These are phyloP conservation scores for Ophiostoma australiae DNA, from an alignment of 2,329 filamentous ascomycete species.

Conservation along the genomic window DNA sequence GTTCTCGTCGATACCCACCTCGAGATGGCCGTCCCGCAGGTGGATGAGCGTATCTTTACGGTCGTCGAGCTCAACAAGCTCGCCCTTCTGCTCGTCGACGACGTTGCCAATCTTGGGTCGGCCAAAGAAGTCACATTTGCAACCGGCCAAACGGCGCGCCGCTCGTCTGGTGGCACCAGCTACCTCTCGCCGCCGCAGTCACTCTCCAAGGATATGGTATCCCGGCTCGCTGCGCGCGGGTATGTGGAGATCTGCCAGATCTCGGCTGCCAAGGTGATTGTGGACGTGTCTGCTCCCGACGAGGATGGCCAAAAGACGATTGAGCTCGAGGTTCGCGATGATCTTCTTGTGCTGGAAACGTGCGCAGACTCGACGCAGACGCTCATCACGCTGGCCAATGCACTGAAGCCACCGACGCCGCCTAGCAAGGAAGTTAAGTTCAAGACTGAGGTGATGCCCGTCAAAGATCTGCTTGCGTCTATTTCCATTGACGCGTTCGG, in stretches of 20 bases:
- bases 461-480: slow-evolving; percentile 83
- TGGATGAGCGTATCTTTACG: slow-evolving; percentile 57
- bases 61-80: slow-evolving; percentile 70
- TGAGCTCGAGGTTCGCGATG: slow-evolving; percentile 76
- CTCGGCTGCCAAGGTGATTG: slow-evolving; percentile 67
- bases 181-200: slow-evolving; percentile 28
- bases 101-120: slow-evolving; percentile 48
- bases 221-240: slow-evolving; percentile 58
- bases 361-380: slow-evolving; percentile 97
- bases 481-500: slow-evolving; percentile 82
- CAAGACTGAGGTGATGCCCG: slow-evolving; percentile 75
- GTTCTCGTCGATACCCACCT: slow-evolving; percentile 74
- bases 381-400: slow-evolving; percentile 71
- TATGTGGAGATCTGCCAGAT: slow-evolving; percentile 85
- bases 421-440: slow-evolving; percentile 82
- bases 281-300: slow-evolving; percentile 55
- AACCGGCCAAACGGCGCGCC: slow-evolving; percentile 27
- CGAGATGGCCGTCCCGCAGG: slow-evolving; percentile 59
- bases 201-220: slow-evolving; percentile 47
- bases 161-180: slow-evolving; percentile 27
- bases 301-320: slow-evolving; percentile 57
- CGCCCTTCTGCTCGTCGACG: slow-evolving; percentile 77
- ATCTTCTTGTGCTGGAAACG: slow-evolving; percentile 84
- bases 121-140: slow-evolving; percentile 38
- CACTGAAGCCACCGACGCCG: slow-evolving; percentile 74